Conservation (phyloP, 805 yeast genomes). For the Ogataea henricii region DNA sequence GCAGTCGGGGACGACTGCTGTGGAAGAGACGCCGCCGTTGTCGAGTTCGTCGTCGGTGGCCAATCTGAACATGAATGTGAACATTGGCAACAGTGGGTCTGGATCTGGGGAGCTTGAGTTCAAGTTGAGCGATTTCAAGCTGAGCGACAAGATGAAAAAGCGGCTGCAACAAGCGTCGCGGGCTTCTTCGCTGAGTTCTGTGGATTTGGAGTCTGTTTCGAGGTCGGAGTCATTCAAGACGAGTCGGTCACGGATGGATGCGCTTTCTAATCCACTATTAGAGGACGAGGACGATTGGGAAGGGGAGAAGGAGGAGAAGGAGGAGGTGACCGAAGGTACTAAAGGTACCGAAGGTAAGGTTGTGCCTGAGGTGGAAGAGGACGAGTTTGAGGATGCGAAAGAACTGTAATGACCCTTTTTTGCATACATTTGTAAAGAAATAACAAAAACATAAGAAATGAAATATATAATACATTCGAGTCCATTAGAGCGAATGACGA, state of each 20-base stretch:
- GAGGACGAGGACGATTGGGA: slow-evolving; percentile 19
- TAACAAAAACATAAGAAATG: background rate
- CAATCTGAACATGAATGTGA: slow-evolving; percentile 8
- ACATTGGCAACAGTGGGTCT: slow-evolving; percentile 4
- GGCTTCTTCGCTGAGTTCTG: slow-evolving; percentile 23
- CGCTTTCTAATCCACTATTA: slow-evolving; percentile 17
- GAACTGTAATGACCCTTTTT: slow-evolving; percentile 15
- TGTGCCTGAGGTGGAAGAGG: slow-evolving; percentile 13
- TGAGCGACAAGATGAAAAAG: slow-evolving; percentile 34
- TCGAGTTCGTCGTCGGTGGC: slow-evolving; percentile 12
- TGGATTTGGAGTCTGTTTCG: slow-evolving; percentile 25
- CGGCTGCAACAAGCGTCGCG: slow-evolving; percentile 29
- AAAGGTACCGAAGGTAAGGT: too few species aligned
- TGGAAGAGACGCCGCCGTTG: slow-evolving; percentile 8
- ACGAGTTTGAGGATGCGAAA: slow-evolving; percentile 27
- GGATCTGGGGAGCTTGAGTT: slow-evolving; percentile 21
- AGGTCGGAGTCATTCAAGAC: slow-evolving; percentile 27
- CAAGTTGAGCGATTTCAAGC: slow-evolving; percentile 27
- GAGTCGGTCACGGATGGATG: slow-evolving; percentile 21
- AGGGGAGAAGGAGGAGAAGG: slow-evolving; percentile 5
- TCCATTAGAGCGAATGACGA: background rate
- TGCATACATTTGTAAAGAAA: background rate
- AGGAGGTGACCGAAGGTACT: too few species aligned
- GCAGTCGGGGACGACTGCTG: slow-evolving; percentile 8
- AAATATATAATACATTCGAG: background rate